A percentile compares a stretch with the other conserved stretches of the same genome.
phyloP scores from a whole-genome alignment of 2,329 filamentous ascomycete species.

The Fusarium sp. region DNA sequence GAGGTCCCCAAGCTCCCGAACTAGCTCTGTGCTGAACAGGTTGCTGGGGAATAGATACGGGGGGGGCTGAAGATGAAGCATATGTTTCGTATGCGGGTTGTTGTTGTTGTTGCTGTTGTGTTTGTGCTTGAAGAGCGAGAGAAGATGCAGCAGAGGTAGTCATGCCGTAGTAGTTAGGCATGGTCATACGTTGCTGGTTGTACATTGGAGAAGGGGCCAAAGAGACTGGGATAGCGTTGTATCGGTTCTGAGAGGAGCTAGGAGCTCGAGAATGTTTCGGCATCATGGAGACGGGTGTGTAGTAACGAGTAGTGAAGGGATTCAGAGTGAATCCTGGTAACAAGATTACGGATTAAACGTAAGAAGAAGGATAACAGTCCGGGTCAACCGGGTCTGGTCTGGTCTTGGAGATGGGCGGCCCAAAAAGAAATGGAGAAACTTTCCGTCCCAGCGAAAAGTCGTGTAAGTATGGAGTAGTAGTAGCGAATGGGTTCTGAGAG shows the following conservation, averaged over 20 bases:
- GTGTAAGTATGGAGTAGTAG: background rate
- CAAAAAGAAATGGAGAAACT: conserved; percentile 31
- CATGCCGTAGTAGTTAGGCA: conserved; percentile 57
- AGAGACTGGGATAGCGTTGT: conserved; percentile 52
- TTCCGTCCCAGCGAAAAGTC: conserved; percentile 34
- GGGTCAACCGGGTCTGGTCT: conserved; percentile 46
- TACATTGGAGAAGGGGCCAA: conserved; percentile 57
- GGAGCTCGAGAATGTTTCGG: conserved; percentile 58
- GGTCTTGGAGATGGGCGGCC: conserved; percentile 30
- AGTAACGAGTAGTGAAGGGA: conserved; percentile 25
- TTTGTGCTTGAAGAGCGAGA: conserved; percentile 48
- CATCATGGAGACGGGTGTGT: conserved; percentile 49
- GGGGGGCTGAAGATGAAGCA: conserved; percentile 47
- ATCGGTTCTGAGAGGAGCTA: conserved; percentile 50
- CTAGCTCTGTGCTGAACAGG: conserved; percentile 66
- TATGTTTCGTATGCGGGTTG: conserved; percentile 56
- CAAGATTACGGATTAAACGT: conserved; percentile 46
- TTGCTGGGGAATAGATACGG: conserved; percentile 50
- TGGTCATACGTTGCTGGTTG: conserved; percentile 54
- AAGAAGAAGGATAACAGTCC: conserved; percentile 17
- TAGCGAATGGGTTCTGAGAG: background rate
- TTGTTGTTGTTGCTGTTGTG: conserved; percentile 46
- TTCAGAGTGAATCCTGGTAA: conserved; percentile 27
- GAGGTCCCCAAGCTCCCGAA: conserved; percentile 75
- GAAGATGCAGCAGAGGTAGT: conserved; percentile 50